Evolutionary conservation across 1,284 basidiomycete genomes (phyloP).

Genomic region (Trametes pubescens): DNA sequence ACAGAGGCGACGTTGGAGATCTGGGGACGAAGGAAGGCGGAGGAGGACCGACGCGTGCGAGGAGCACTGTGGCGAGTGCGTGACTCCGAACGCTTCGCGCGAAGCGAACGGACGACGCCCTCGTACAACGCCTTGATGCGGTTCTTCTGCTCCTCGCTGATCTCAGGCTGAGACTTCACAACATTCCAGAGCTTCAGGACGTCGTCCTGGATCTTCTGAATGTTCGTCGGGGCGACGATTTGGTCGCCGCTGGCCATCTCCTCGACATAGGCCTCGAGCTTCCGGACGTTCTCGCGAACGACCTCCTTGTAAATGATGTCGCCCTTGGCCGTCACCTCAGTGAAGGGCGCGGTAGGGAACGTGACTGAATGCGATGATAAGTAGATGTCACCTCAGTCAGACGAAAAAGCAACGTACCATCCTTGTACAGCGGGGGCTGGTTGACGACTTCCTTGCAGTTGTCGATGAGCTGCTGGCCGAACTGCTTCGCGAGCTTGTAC

Average conservation of each 20-base stretch:
- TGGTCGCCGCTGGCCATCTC: slow-evolving; percentile 98
- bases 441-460: slow-evolving; percentile 89
- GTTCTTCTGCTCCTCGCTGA: slow-evolving; percentile 96
- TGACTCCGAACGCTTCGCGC: slow-evolving; percentile 66
- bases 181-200: slow-evolving; percentile 97
- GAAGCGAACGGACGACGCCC: slow-evolving; percentile 88
- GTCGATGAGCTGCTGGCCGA: slow-evolving; percentile 95
- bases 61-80: slow-evolving; percentile 58
- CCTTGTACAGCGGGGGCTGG: slow-evolving; percentile 91
- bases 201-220: slow-evolving; percentile 97
- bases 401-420: slow-evolving; percentile 64
- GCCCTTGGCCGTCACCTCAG: slow-evolving; percentile 92
- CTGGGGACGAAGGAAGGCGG: slow-evolving; percentile 94
- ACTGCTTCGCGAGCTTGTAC: slow-evolving; percentile 94
- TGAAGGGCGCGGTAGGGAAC: slow-evolving; percentile 97
- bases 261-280: slow-evolving; percentile 97
- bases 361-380: slow-evolving; percentile 67
- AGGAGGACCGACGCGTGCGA: slow-evolving; percentile 86
- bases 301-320: slow-evolving; percentile 96
- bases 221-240: slow-evolving; percentile 84
- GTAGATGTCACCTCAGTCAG: slow-evolving; percentile 14
- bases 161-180: slow-evolving; percentile 96
- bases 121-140: slow-evolving; percentile 97
- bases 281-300: slow-evolving; percentile 94
- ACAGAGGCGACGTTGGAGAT: slow-evolving; percentile 79